Evolutionary conservation across 495 filamentous ascomycete species (phyloP).

Genomic region (Geoglossum glabrum): DNA sequence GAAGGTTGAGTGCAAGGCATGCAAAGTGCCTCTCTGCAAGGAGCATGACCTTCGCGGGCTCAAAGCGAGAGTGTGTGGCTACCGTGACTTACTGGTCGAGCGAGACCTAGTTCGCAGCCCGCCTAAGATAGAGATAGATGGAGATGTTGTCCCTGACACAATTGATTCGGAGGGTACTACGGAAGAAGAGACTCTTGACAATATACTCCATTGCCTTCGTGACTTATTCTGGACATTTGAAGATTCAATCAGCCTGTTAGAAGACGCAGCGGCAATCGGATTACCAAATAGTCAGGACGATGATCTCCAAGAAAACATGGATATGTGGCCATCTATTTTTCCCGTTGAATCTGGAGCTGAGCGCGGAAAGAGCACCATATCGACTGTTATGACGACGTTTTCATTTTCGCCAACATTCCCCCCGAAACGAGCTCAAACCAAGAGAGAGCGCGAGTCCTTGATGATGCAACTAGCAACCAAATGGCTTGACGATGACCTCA

Average conservation of each 20-base stretch:
- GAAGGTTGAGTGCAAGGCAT: slow-evolving; percentile 37
- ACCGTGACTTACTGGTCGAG: slow-evolving; percentile 33
- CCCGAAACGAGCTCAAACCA: background rate
- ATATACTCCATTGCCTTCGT: background rate
- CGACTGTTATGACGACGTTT: background rate
- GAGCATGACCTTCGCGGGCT: slow-evolving; percentile 42
- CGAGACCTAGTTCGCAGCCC: slow-evolving; percentile 5
- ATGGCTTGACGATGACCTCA: background rate
- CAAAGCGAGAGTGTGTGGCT: slow-evolving; percentile 38
- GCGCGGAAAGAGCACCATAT: background rate
- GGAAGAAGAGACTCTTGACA: slow-evolving; percentile 9
- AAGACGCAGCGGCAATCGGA: background rate
- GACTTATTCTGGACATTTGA: background rate
- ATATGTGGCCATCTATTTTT: background rate
- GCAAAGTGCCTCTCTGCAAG: slow-evolving; percentile 36
- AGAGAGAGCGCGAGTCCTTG: background rate
- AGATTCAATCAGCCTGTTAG: background rate
- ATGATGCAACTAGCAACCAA: background rate
- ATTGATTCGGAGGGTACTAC: background rate
- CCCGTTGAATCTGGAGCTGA: background rate
- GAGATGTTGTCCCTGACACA: background rate
- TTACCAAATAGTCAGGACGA: background rate
- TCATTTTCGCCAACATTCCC: background rate
- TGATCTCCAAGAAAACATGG: background rate
- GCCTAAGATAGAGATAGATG: background rate